Evolutionary conservation across 495 filamentous ascomycete species (phyloP), one percentile per base, ranked within the genome.

Genomic region (Penicillium verhagenii): DNA sequence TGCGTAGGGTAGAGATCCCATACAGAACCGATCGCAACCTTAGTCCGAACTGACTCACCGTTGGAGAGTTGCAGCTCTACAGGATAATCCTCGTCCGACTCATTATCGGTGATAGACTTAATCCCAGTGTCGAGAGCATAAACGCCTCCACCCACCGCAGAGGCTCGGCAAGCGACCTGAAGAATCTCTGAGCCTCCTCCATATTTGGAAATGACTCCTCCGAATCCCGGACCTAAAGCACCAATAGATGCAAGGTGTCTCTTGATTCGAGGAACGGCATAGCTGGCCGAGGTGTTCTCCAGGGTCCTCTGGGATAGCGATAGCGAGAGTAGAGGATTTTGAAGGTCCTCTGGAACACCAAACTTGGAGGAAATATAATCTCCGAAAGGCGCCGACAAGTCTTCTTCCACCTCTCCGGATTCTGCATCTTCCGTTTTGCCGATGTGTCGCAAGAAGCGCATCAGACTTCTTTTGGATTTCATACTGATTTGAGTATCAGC

Each of bases 151-250:
- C 95, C 93, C 7, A 98, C 92, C 4, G 94, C 94, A 49, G 87
- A 86, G 31, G 94, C 91, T 53, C 94, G 89, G 61, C 94, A 97
- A 11, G 86, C 90, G 10, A 97, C 91, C 65, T 98, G 94, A 18
- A 90, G 81, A 54, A 97, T 85, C 71, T 98, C 94, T n/a, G 91
- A 87, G 9, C 85, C 79, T 54, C 95, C 92, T 19, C 94, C 94
- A 86, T 92, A 98, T 73, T 94, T 96, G 10, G 92, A 86, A 53
- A 93, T 76, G 9, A 97, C 82, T 43, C 87, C 85, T 28, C 90
- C 88, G 67, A 97, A 96, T 5, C 91, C 91, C 49, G 87, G 82
- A 0, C 92, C 92, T 59, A 95, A 90, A 1, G 90, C 67, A 20
- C 93, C 92, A 62, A 96, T 90, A 3, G 92, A 96, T 11, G 84